A percentile compares a stretch with the other conserved stretches of the same genome.
Evolutionary conservation across 2,329 filamentous ascomycete species (phyloP).

Genomic region (Penicillium digitatum): DNA sequence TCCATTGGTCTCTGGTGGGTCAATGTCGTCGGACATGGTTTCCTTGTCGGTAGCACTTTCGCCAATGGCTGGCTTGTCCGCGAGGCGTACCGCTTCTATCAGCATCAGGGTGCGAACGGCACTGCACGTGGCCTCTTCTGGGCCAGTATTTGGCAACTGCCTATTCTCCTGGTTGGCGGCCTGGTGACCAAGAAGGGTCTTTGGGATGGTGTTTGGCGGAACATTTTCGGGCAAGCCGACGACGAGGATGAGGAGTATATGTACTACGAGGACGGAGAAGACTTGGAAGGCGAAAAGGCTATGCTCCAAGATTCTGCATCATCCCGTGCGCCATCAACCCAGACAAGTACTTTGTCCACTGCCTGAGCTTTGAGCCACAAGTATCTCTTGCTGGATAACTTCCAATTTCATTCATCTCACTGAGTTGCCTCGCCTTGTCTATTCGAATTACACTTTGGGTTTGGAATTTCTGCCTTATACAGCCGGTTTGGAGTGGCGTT

Average conservation of each 20-base stretch:
- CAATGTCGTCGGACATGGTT: constrained; percentile 80
- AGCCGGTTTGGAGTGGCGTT: constrained; percentile 25
- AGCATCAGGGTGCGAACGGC: constrained; percentile 69
- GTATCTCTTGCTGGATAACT: background rate
- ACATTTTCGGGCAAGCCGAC: constrained; percentile 57
- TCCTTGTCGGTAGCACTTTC: constrained; percentile 72
- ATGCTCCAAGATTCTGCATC: background rate
- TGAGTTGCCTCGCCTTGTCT: background rate
- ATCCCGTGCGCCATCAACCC: constrained; percentile 2
- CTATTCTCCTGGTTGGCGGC: constrained; percentile 81
- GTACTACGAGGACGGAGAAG: constrained; percentile 56
- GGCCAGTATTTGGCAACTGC: constrained; percentile 96
- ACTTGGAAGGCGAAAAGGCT: constrained; percentile 13
- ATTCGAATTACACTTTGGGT: constrained; percentile 3
- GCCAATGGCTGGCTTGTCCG: constrained; percentile 82
- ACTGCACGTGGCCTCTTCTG: constrained; percentile 85
- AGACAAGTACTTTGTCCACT: constrained; percentile 16
- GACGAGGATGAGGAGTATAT: constrained; percentile 53
- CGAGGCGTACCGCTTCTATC: constrained; percentile 79
- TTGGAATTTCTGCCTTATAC: constrained; percentile 17
- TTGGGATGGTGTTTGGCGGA: constrained; percentile 76
- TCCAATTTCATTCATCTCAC: background rate
- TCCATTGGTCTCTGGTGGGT: constrained; percentile 74
- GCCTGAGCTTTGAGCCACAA: constrained; percentile 5
- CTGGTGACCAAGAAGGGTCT: constrained; percentile 91